Percentiles rank a stretch among this genome's conserved stretches.
phyloP scores from a whole-genome alignment of 768 basidiomycete genomes.

The Hysterangium stoloniferum region DNA sequence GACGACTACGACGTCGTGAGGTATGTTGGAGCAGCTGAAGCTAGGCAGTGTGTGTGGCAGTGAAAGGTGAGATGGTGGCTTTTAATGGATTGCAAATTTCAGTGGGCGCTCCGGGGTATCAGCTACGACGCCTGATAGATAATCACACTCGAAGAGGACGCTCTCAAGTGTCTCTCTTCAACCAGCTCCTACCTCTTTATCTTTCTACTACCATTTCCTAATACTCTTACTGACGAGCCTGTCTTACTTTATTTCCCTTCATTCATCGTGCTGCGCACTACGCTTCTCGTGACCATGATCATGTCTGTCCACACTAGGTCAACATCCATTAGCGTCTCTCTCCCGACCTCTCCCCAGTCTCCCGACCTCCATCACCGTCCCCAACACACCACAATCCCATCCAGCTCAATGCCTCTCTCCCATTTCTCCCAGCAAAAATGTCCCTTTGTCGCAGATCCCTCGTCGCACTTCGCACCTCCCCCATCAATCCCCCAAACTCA shows the following conservation, averaged over 20 bases:
- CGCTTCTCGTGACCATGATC: background rate
- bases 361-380: conserved; percentile 11
- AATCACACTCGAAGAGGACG: background rate
- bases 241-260: background rate
- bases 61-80: background rate
- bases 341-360: conserved; percentile 10
- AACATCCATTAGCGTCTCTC: conserved; percentile 5
- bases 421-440: background rate
- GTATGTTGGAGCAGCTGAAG: conserved; percentile 4
- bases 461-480: background rate
- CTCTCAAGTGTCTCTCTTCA: background rate
- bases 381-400: conserved; percentile 3
- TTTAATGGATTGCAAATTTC: background rate
- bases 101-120: no score
- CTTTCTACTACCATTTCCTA: background rate
- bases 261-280: conserved; percentile 9
- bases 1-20: conserved; percentile 10
- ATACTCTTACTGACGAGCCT: background rate
- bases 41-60: background rate
- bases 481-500: conserved; percentile 11
- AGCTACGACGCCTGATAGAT: no score
- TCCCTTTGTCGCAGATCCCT: background rate
- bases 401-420: background rate
- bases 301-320: conserved; percentile 5
- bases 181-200: background rate